A percentile compares a stretch with the other conserved stretches of the same genome.
phyloP scores from a whole-genome alignment of 768 basidiomycete genomes.

The Lactarius evosmus region DNA sequence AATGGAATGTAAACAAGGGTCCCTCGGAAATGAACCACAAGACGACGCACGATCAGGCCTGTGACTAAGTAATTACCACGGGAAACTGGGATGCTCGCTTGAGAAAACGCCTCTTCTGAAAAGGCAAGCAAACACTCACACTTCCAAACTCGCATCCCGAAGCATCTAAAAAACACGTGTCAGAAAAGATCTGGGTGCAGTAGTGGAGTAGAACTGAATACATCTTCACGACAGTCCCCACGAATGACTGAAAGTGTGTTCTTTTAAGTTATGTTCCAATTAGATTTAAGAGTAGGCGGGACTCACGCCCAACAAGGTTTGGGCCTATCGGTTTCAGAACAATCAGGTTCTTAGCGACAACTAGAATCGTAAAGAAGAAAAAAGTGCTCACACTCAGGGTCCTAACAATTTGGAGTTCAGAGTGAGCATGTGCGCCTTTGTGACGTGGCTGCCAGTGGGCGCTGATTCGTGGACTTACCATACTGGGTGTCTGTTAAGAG shows the following conservation, averaged over 20 bases:
- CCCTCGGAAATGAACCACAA: not conserved
- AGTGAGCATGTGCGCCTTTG: not conserved
- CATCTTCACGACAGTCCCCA: slow-evolving; percentile 25
- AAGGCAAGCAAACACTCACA: slow-evolving; percentile 15
- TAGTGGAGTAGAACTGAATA: not conserved
- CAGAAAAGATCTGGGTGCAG: not conserved
- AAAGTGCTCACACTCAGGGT: slow-evolving; percentile 25
- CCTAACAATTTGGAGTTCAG: slow-evolving; percentile 9
- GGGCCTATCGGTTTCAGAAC: slow-evolving; percentile 11
- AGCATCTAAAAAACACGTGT: slow-evolving; percentile 18
- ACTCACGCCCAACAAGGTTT: slow-evolving; percentile 26
- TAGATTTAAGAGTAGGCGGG: not conserved
- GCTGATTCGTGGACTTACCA: slow-evolving; percentile 20
- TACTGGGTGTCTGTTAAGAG: slow-evolving; percentile 18
- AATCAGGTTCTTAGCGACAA: slow-evolving; percentile 1
- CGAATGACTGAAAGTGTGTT: slow-evolving; percentile 13
- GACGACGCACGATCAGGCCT: slow-evolving; percentile 21
- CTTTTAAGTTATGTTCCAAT: not conserved
- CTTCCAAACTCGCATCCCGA: slow-evolving; percentile 28
- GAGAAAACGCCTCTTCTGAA: not conserved
- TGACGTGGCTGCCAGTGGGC: not conserved
- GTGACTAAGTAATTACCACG: slow-evolving; percentile 23
- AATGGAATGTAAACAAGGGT: slow-evolving; percentile 3
- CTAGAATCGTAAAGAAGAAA: not conserved
- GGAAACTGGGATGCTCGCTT: slow-evolving; percentile 18